These are phyloP conservation scores for Akanthomyces uredinophilus DNA, from an alignment of 2,329 filamentous ascomycete genomes.

Conservation along the genomic window DNA sequence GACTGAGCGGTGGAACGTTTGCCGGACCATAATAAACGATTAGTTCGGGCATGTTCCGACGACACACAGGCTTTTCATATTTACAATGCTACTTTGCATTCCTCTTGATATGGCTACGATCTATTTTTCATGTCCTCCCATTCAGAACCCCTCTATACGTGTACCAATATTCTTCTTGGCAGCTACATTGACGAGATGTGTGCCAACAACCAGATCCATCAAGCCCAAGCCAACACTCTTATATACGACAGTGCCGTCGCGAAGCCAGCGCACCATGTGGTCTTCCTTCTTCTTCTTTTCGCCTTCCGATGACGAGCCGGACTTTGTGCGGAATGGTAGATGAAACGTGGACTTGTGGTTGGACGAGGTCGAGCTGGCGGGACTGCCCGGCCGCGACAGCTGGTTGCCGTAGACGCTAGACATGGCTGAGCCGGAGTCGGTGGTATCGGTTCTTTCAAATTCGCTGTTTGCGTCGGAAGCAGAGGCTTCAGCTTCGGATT, in stretches of 20 bases:
- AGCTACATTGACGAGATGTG: slow-evolving; percentile 52
- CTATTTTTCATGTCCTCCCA: background rate
- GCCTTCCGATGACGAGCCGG: slow-evolving; percentile 22
- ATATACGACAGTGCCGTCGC: slow-evolving; percentile 61
- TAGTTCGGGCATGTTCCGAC: too few species aligned
- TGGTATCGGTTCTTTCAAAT: slow-evolving; percentile 29
- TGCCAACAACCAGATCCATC: slow-evolving; percentile 61
- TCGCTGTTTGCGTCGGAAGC: slow-evolving; percentile 26
- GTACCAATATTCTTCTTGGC: slow-evolving; percentile 50
- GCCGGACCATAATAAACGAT: too few species aligned
- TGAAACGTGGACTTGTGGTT: slow-evolving; percentile 31
- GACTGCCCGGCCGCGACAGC: slow-evolving; percentile 26
- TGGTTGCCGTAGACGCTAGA: slow-evolving; percentile 33
- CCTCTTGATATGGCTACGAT: background rate
- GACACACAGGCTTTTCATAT: too few species aligned
- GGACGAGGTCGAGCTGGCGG: slow-evolving; percentile 27
- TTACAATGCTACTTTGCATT: background rate
- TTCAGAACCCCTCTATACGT: slow-evolving; percentile 46
- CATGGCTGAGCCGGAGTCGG: slow-evolving; percentile 33
- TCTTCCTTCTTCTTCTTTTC: slow-evolving; percentile 43
- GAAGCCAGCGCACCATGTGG: slow-evolving; percentile 50
- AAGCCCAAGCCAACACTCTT: slow-evolving; percentile 63
- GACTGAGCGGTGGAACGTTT: too few species aligned
- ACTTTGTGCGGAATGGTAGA: slow-evolving; percentile 27
- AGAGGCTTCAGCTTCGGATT: slow-evolving; percentile 32